Percentiles rank a stretch among this genome's conserved stretches.
phyloP scores from a whole-genome alignment of 1,139 yeast genomes.

The Kodamaea alishanica region DNA sequence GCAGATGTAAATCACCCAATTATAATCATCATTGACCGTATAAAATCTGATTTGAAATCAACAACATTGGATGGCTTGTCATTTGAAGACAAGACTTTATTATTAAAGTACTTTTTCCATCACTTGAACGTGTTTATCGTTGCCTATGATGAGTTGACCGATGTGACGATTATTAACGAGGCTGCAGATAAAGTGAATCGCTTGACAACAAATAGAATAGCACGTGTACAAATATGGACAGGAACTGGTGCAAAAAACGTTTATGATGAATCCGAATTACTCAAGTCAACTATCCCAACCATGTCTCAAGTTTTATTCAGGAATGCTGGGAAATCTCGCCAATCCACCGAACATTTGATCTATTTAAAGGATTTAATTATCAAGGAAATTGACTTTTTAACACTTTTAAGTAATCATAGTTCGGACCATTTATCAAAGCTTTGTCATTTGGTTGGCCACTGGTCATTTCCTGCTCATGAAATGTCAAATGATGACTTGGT shows the following conservation, averaged over 20 bases:
- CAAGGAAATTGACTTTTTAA: slow-evolving; percentile 38
- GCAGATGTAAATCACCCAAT: slow-evolving; percentile 34
- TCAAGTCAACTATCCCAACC: slow-evolving; percentile 19
- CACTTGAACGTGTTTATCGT: slow-evolving; percentile 41
- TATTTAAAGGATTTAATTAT: slow-evolving; percentile 28
- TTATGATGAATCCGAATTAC: slow-evolving; percentile 18
- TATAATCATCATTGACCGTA: slow-evolving; percentile 27
- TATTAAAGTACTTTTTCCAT: slow-evolving; percentile 38
- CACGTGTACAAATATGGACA: slow-evolving; percentile 55
- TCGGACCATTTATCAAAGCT: slow-evolving; percentile 23
- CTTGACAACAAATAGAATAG: slow-evolving; percentile 36
- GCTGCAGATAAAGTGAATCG: slow-evolving; percentile 26
- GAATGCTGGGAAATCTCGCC: slow-evolving; percentile 22
- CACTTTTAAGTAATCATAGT: slow-evolving; percentile 25
- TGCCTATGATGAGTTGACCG: slow-evolving; percentile 12
- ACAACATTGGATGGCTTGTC: slow-evolving; percentile 18
- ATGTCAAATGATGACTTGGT: slow-evolving; percentile 65
- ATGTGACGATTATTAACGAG: slow-evolving; percentile 23
- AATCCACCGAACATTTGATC: slow-evolving; percentile 22
- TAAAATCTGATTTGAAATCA: neutral
- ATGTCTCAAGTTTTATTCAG: slow-evolving; percentile 31
- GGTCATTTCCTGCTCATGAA: slow-evolving; percentile 69
- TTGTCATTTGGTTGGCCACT: slow-evolving; percentile 39
- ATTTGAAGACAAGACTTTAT: slow-evolving; percentile 27
- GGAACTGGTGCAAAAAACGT: slow-evolving; percentile 39